These are phyloP conservation scores for Apiospora rasikravindrae DNA, from an alignment of 2,329 filamentous ascomycete genomes.

Conservation along the genomic window DNA sequence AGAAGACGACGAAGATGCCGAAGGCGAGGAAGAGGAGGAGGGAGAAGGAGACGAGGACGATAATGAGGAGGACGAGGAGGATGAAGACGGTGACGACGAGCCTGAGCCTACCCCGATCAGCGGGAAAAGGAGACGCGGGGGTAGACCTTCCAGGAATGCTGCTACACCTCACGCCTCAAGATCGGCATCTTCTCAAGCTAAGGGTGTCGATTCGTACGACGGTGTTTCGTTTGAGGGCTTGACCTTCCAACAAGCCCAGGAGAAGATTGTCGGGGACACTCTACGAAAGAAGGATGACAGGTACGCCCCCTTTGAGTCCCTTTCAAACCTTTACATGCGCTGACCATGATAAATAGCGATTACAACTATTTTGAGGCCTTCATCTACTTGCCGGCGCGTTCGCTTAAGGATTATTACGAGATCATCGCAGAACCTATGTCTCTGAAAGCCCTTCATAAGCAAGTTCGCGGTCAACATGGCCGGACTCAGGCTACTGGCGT, in stretches of 20 bases:
- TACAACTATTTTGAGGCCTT: conserved; percentile 77
- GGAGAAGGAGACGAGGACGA: conserved; percentile 34
- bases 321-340: neutral
- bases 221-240: conserved; percentile 71
- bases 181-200: conserved; percentile 43
- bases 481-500: conserved; percentile 66
- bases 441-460: conserved; percentile 77
- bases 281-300: conserved; percentile 70
- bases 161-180: conserved; percentile 41
- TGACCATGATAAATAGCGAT: conserved; percentile 58
- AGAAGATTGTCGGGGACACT: conserved; percentile 80
- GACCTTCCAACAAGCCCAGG: conserved; percentile 83
- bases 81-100: conserved; percentile 30
- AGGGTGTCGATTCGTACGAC: conserved; percentile 56
- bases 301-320: conserved; percentile 47
- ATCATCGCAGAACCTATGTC: conserved; percentile 83
- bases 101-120: conserved; percentile 27
- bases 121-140: conserved; percentile 35
- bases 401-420: conserved; percentile 84
- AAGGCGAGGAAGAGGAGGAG: conserved; percentile 32
- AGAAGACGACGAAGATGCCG: conserved; percentile 30
- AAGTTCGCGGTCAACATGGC: conserved; percentile 74
- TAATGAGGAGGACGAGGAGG: conserved; percentile 34
- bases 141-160: conserved; percentile 42
- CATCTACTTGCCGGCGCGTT: conserved; percentile 75